Base-by-base conservation (phyloP, 2,329 filamentous ascomycete species). In the Pleomassaria siparia region DNA sequence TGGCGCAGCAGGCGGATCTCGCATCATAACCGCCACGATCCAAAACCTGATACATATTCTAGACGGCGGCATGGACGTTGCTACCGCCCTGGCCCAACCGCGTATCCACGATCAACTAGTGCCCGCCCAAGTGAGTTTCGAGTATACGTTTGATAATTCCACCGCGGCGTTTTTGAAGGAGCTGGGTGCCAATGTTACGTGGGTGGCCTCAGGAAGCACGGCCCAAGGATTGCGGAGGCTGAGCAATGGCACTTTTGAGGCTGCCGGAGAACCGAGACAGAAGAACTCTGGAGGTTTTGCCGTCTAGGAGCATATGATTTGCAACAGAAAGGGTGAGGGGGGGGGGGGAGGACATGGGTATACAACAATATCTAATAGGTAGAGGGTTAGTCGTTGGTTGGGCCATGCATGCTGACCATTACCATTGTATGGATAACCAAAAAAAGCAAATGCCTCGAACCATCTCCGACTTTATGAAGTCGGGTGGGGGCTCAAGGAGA, bases 101-200 rank as follows among this genome's bases (percentile, higher is more conserved):
- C 76, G 91, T 8, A 72, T 95, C 18, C 91, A 95, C 63, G 89
- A 95, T 63, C 91, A 95, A 72, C 75, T 95, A 9, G 76, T 90
- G 44, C 91, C 90, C 0, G 86, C 90, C 58, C 71, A 73, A 40
- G 79, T 85, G 1, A 74, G 73, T 0, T 85, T 94, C 44, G 90
- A 95, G 71, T 82, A 81, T 25, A 69, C 69, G 0, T 95, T 87
- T 56, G 79, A 88, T 56, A 85, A 86, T 52, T 63, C 58, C 1
- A 87, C 84, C 0, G 81, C 83, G 4, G 80, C 76, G 2, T 86
- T 80, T 51, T 79, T 96, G 80, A 70, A 72, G 43, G 71, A 71
- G 1, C 74, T 79, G 42, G 88, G 88, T 0, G 89, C 94, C 63
- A 86, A 89, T 60, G 79, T 94, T 2, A 84, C 81, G 0, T 88